Conservation (phyloP, 2,329 filamentous ascomycete species). For the Aspergillus flavus region DNA sequence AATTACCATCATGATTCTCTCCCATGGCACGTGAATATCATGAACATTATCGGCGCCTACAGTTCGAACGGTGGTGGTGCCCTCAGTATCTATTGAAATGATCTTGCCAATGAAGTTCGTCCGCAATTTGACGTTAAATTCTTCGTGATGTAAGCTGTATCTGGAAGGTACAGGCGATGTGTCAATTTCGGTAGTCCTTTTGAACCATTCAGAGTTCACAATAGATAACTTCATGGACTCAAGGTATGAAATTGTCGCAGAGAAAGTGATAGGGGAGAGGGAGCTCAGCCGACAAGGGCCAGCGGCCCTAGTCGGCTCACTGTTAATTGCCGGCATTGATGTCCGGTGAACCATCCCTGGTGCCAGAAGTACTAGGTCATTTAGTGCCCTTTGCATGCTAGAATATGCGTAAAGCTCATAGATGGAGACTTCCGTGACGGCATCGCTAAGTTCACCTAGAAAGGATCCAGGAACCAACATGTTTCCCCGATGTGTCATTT, state of each 20-base stretch:
- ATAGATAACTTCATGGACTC: conserved; percentile 21
- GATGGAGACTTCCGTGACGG: conserved; percentile 56
- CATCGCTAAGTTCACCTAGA: conserved; percentile 46
- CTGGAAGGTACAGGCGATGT: conserved; percentile 17
- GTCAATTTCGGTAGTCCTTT: conserved; percentile 20
- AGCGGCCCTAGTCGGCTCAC: not conserved
- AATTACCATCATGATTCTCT: conserved; percentile 52
- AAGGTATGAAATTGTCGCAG: conserved; percentile 17
- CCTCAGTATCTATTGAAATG: conserved; percentile 56
- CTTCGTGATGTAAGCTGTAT: conserved; percentile 22
- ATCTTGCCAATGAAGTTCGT: conserved; percentile 61
- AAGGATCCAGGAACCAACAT: conserved; percentile 46
- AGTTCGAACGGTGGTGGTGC: conserved; percentile 56
- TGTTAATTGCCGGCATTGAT: conserved; percentile 3
- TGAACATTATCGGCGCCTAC: conserved; percentile 51
- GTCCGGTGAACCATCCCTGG: conserved; percentile 30
- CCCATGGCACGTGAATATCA: conserved; percentile 53
- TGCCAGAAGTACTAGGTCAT: conserved; percentile 56
- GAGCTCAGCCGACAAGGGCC: conserved; percentile 21
- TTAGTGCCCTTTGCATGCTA: conserved; percentile 51
- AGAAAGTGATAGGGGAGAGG: conserved; percentile 16
- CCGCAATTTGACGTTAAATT: conserved; percentile 7
- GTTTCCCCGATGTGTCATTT: conserved; percentile 34
- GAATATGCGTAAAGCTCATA: conserved; percentile 59
- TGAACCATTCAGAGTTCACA: conserved; percentile 24